These are phyloP conservation scores for Yamagishiella unicocca DNA, from an alignment of 139 green algal species.

Conservation along the genomic window DNA sequence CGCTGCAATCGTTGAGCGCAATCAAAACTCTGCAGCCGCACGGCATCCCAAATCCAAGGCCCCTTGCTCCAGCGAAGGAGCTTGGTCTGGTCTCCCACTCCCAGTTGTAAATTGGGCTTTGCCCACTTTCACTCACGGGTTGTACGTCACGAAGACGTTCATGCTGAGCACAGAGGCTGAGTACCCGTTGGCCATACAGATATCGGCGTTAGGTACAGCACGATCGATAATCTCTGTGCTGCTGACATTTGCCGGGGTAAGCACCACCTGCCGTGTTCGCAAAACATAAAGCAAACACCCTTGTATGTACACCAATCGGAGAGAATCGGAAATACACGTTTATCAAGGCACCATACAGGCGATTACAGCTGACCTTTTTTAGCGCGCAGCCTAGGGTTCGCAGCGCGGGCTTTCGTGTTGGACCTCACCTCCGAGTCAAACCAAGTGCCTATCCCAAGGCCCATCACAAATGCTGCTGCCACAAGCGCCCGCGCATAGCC, in stretches of 20 bases:
- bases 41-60: too few relatives aligned
- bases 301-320: too few relatives aligned
- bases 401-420: not conserved
- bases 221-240: conserved; percentile 95
- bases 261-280: conserved; percentile 66
- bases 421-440: conserved; percentile 71
- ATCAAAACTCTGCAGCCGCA: too few relatives aligned
- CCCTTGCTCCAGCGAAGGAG: too few relatives aligned
- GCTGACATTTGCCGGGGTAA: conserved; percentile 90
- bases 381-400: too few relatives aligned
- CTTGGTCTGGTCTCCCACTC: too few relatives aligned
- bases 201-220: conserved; percentile 87
- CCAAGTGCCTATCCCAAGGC: conserved; percentile 86
- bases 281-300: too few relatives aligned
- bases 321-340: too few relatives aligned
- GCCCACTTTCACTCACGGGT: conserved; percentile 81
- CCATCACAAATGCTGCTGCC: conserved; percentile 88
- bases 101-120: too few relatives aligned
- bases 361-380: too few relatives aligned
- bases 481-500: conserved; percentile 71
- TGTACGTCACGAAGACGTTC: conserved; percentile 98
- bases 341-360: too few relatives aligned
- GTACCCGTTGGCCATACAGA: conserved; percentile 71
- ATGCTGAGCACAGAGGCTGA: conserved; percentile 98
- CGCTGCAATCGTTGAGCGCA: too few relatives aligned